phyloP scores from a whole-genome alignment of 352 stramenopile species.

The Pythium biforme region DNA sequence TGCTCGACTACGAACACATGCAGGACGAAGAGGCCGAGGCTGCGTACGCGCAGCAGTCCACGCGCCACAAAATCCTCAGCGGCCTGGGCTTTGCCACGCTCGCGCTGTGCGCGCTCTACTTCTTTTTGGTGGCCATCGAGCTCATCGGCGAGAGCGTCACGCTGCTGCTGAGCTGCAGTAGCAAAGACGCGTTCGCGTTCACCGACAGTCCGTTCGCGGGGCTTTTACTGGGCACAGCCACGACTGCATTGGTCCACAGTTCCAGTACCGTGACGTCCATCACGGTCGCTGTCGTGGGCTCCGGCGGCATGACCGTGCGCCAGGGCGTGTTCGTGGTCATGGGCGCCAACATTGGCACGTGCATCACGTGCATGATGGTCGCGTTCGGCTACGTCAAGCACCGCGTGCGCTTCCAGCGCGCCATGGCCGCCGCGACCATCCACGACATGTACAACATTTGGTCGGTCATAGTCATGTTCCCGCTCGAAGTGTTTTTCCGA shows the following conservation, averaged over 20 bases:
- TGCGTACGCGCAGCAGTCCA: conserved; percentile 20
- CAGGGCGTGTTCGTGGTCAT: conserved; percentile 80
- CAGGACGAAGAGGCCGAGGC: conserved; percentile 25
- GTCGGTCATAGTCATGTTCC: conserved; percentile 14
- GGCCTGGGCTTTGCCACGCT: conserved; percentile 18
- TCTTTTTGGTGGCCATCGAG: conserved; percentile 81
- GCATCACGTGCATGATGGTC: conserved; percentile 19
- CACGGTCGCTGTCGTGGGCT: conserved; percentile 6
- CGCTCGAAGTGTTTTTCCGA: conserved; percentile 35
- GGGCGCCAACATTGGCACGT: conserved; percentile 62
- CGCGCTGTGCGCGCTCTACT: conserved; percentile 64
- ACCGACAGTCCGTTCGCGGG: conserved; percentile 71
- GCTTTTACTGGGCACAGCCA: conserved; percentile 76
- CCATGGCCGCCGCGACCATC: conserved; percentile 25
- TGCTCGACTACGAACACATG: conserved; percentile 26
- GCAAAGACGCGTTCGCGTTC: conserved; percentile 70
- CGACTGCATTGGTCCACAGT: conserved; percentile 45
- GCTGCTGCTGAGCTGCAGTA: conserved; percentile 60
- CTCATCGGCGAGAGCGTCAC: conserved; percentile 76
- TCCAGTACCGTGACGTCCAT: conserved; percentile 35
- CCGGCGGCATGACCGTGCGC: conserved; percentile 11
- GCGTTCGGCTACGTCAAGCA: conserved; percentile 12
- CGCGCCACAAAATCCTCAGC: not conserved
- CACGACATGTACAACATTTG: conserved; percentile 24
- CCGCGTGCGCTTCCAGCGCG: conserved; percentile 36